phyloP scores from a whole-genome alignment of 805 yeast genomes.

The Candida germanica region DNA sequence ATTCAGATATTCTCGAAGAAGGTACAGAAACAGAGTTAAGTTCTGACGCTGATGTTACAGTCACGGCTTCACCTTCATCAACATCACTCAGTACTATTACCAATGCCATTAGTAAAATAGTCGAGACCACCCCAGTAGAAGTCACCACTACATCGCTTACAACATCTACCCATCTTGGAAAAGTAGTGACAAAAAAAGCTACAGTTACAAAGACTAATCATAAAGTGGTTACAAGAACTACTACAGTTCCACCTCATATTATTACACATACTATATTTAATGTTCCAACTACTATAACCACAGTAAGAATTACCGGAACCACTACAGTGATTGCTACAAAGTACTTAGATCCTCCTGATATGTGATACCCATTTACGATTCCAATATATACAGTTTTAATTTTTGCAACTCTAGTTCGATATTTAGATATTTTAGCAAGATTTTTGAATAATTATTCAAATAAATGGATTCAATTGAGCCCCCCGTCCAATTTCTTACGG shows the following conservation, averaged over 20 bases:
- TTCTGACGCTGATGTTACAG: not conserved
- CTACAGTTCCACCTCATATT: constrained; percentile 10
- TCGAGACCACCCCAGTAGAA: constrained; percentile 1
- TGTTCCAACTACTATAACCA: constrained; percentile 13
- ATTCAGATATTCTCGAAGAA: not conserved
- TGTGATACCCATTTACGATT: constrained; percentile 2
- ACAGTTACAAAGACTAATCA: constrained; percentile 6
- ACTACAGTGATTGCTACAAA: constrained; percentile 14
- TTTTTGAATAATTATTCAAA: constrained; percentile 19
- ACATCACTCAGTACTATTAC: not conserved
- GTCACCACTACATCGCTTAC: constrained; percentile 1
- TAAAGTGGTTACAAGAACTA: constrained; percentile 9
- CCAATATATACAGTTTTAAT: constrained; percentile 11
- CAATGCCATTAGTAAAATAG: constrained; percentile 2
- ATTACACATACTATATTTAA: constrained; percentile 10
- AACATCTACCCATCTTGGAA: constrained; percentile 2
- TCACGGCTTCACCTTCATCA: constrained; percentile 1
- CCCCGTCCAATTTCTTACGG: constrained; percentile 34
- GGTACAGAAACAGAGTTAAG: not conserved
- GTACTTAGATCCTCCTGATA: constrained; percentile 11
- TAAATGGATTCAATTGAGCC: constrained; percentile 26
- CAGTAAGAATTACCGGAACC: constrained; percentile 13
- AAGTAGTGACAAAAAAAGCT: constrained; percentile 6
- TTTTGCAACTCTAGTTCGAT: constrained; percentile 24
- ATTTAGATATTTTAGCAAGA: constrained; percentile 23